Conservation (phyloP, 2,329 filamentous ascomycete genomes). For the Pseudogymnoascus sp. region DNA sequence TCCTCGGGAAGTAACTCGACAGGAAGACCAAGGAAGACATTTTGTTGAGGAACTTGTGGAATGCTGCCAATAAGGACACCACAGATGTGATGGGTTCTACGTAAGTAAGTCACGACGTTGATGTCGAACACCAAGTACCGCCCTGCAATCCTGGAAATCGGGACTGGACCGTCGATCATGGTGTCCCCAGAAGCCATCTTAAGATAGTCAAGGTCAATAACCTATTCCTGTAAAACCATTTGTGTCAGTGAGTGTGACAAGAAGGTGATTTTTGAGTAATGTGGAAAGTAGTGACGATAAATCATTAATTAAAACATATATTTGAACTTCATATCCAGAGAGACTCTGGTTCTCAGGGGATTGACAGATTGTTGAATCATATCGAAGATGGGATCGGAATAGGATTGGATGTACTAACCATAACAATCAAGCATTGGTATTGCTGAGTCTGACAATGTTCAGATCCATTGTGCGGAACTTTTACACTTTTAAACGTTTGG, state of each 20-base stretch:
- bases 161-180: slow-evolving; percentile 48
- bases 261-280: slow-evolving; percentile 12
- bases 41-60: slow-evolving; percentile 89
- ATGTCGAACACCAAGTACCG: slow-evolving; percentile 88
- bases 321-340: slow-evolving; percentile 41
- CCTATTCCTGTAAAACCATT: not conserved
- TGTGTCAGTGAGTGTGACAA: slow-evolving; percentile 7
- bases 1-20: slow-evolving; percentile 89
- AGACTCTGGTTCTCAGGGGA: slow-evolving; percentile 56
- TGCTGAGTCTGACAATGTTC: not conserved
- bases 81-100: slow-evolving; percentile 74
- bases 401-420: slow-evolving; percentile 15
- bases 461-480: not conserved
- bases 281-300: slow-evolving; percentile 25
- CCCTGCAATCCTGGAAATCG: slow-evolving; percentile 72
- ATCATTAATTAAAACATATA: slow-evolving; percentile 44
- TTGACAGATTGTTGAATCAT: slow-evolving; percentile 81
- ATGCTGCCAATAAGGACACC: slow-evolving; percentile 81
- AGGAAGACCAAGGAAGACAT: slow-evolving; percentile 83
- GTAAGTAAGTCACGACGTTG: slow-evolving; percentile 68
- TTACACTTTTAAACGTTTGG: not conserved
- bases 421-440: not conserved
- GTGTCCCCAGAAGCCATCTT: slow-evolving; percentile 18
- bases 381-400: slow-evolving; percentile 23
- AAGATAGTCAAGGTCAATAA: not conserved